Conservation (phyloP, 148 eudicot species). For the Fagopyrum tataricum region DNA sequence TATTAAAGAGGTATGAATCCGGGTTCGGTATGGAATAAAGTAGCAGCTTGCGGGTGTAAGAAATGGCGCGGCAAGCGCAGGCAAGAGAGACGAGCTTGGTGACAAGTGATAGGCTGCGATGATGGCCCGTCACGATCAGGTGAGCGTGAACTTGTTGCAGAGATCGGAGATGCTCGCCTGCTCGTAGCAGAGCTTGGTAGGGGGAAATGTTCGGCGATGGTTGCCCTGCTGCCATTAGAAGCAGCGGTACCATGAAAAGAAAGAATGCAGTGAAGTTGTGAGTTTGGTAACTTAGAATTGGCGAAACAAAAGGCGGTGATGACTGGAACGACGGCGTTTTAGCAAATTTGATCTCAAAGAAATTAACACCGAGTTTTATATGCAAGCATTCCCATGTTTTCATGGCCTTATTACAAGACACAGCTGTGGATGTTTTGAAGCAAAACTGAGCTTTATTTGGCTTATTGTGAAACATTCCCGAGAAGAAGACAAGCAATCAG, state of each 20-base stretch:
- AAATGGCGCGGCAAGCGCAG: constrained; percentile 25
- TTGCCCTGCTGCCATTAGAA: background rate
- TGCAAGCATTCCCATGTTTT: background rate
- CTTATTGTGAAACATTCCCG: background rate
- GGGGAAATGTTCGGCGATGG: background rate
- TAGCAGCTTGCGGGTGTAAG: constrained; percentile 40
- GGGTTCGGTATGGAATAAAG: constrained; percentile 33
- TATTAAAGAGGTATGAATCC: constrained; percentile 48
- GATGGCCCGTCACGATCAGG: constrained; percentile 32
- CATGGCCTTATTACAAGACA: no score
- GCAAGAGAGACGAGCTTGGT: constrained; percentile 44
- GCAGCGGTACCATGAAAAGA: no score
- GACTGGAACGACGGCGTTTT: no score
- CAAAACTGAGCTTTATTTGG: background rate
- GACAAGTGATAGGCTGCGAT: constrained; percentile 26
- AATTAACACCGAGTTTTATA: no score
- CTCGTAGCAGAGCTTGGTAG: constrained; percentile 35
- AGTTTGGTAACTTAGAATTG: no score
- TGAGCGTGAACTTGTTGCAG: constrained; percentile 53
- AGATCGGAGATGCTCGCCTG: constrained; percentile 38
- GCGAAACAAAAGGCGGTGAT: no score
- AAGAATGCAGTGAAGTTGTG: no score
- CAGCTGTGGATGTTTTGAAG: no score
- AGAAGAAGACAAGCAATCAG: background rate
- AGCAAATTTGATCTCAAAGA: no score